A percentile compares a stretch with the other conserved stretches of the same genome.
Evolutionary conservation across 768 basidiomycete genomes (phyloP).

Genomic region (Pleurotus ostreatus): DNA sequence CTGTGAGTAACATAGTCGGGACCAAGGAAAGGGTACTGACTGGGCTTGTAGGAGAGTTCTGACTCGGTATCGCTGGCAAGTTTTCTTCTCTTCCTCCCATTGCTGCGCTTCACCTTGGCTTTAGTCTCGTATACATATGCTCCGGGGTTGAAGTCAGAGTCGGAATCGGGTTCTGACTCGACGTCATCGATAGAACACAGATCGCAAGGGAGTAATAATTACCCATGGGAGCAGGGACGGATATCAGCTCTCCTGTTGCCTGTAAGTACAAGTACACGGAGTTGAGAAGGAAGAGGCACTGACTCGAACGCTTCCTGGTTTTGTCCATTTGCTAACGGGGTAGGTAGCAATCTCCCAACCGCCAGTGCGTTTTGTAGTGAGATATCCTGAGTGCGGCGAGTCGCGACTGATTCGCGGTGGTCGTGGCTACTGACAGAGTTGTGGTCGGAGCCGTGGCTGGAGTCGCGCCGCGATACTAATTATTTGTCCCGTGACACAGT

Average conservation of each 20-base stretch:
- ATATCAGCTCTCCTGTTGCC: constrained; percentile 25
- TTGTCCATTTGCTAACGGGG: too few species aligned
- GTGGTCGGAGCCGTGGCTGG: too few species aligned
- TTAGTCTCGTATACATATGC: constrained; percentile 27
- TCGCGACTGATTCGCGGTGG: too few species aligned
- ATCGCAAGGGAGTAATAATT: constrained; percentile 4
- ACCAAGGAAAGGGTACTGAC: not conserved
- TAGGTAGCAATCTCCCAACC: too few species aligned
- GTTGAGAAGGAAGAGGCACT: not conserved
- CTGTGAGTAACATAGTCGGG: not conserved
- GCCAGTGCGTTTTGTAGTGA: too few species aligned
- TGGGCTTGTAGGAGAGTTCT: not conserved
- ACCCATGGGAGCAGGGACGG: constrained; percentile 35
- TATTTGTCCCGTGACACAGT: not conserved
- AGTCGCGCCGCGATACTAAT: too few species aligned
- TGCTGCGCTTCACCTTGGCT: constrained; percentile 22
- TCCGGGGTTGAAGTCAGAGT: constrained; percentile 46
- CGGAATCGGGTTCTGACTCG: constrained; percentile 38
- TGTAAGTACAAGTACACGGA: not conserved
- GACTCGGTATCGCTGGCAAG: not conserved
- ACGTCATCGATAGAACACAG: not conserved
- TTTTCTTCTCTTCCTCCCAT: constrained; percentile 11
- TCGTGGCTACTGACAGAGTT: too few species aligned
- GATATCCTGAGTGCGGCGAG: too few species aligned
- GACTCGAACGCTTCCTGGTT: not conserved